phyloP scores from a whole-genome alignment of 805 yeast genomes.

The Metschnikowia corniflorae region DNA sequence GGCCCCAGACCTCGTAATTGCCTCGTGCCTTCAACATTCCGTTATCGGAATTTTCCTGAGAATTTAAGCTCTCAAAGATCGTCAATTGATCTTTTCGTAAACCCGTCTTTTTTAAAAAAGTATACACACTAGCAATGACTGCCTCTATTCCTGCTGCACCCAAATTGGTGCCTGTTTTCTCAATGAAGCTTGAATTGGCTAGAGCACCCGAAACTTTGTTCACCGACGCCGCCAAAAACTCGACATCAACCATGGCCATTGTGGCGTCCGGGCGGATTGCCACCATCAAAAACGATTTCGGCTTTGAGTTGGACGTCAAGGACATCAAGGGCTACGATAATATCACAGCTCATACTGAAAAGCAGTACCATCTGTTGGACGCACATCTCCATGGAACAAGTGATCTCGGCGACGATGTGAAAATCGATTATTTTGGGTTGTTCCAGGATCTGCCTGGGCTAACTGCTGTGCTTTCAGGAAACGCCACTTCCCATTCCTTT shows the following conservation, averaged over 20 bases:
- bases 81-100: not conserved
- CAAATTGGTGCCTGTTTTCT: conserved; percentile 29
- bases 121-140: too few species aligned
- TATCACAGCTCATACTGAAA: conserved; percentile 32
- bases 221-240: conserved; percentile 17
- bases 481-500: conserved; percentile 29
- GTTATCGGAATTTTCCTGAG: too few species aligned
- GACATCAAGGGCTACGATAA: conserved; percentile 46
- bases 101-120: too few species aligned
- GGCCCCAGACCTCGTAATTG: too few species aligned
- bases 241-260: conserved; percentile 21
- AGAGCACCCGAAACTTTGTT: conserved; percentile 21
- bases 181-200: conserved; percentile 26
- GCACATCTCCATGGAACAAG: conserved; percentile 49
- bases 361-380: conserved; percentile 36
- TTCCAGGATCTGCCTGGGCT: conserved; percentile 34
- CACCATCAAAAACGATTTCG: conserved; percentile 29
- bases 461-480: conserved; percentile 35
- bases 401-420: conserved; percentile 40
- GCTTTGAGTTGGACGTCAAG: conserved; percentile 28
- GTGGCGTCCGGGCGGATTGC: conserved; percentile 28
- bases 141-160: conserved; percentile 21
- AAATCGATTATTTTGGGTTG: conserved; percentile 48
- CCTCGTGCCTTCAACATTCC: too few species aligned
- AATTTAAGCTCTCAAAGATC: not conserved